phyloP scores from a whole-genome alignment of 2,329 filamentous ascomycete genomes.

The Pseudogymnoascus pannorum region DNA sequence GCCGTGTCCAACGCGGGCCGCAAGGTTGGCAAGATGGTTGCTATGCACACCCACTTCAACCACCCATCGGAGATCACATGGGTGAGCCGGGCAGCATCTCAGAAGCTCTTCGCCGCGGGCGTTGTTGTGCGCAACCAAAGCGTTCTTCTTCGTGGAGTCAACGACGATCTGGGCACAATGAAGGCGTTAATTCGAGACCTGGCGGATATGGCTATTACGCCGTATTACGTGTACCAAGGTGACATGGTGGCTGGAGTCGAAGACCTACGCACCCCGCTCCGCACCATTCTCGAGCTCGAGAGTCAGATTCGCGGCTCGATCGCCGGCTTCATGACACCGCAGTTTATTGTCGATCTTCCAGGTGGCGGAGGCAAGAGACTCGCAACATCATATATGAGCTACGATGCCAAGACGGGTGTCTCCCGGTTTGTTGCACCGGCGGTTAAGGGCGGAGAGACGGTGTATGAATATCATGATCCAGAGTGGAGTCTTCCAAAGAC shows the following conservation, averaged over 20 bases:
- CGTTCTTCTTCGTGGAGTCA: constrained; percentile 52
- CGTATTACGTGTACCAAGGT: constrained; percentile 61
- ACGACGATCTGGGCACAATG: constrained; percentile 49
- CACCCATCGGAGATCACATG: constrained; percentile 56
- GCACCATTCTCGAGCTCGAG: constrained; percentile 51
- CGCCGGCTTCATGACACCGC: constrained; percentile 55
- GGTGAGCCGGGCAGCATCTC: constrained; percentile 46
- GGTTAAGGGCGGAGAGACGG: constrained; percentile 39
- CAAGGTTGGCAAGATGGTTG: constrained; percentile 49
- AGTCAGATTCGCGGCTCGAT: constrained; percentile 50
- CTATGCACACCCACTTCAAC: constrained; percentile 60
- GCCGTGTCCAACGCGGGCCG: constrained; percentile 43
- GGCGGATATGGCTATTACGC: constrained; percentile 45
- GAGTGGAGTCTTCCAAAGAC: background rate
- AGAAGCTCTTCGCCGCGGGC: constrained; percentile 41
- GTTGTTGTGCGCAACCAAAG: constrained; percentile 54
- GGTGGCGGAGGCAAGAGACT: constrained; percentile 57
- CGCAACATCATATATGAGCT: constrained; percentile 44
- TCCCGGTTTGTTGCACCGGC: constrained; percentile 51
- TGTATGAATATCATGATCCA: constrained; percentile 54
- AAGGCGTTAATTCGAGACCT: constrained; percentile 44
- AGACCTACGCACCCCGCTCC: constrained; percentile 54
- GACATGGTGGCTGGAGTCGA: constrained; percentile 56
- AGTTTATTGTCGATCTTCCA: constrained; percentile 57
- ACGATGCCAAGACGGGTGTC: constrained; percentile 45